These are phyloP conservation scores for Heritiera fomes DNA, from an alignment of 345 rosid genomes.

Conservation along the genomic window DNA sequence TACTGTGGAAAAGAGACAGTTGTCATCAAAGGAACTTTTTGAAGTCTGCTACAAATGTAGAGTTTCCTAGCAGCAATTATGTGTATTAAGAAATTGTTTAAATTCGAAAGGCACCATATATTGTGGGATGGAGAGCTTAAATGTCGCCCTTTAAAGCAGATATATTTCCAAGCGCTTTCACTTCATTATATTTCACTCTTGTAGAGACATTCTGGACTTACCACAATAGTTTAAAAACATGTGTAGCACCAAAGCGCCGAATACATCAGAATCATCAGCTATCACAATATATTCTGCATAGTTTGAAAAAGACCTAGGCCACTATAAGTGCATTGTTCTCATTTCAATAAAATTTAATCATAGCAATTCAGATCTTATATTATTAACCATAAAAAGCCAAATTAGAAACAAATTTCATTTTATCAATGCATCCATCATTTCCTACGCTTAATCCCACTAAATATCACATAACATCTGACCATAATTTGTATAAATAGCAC, in stretches of 20 bases:
- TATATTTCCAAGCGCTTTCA: not conserved
- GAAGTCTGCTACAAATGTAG: not conserved
- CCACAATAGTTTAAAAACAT: not conserved
- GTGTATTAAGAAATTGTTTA: not conserved
- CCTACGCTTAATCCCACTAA: not conserved
- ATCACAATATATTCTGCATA: not conserved
- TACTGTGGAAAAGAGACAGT: not conserved
- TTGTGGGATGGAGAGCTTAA: not conserved
- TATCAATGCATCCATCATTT: not conserved
- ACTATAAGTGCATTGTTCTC: not conserved
- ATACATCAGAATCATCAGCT: not conserved
- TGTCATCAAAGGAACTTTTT: not conserved
- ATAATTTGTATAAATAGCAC: not conserved
- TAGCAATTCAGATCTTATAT: not conserved
- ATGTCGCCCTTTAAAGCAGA: not conserved
- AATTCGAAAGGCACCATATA: not conserved
- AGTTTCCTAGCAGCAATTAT: not conserved
- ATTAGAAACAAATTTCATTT: constrained; percentile 7
- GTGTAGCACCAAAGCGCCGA: not conserved
- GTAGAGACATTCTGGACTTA: not conserved
- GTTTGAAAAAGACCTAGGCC: not conserved
- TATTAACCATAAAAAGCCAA: not conserved
- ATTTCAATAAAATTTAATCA: not conserved
- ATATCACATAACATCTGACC: not conserved
- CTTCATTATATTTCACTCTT: constrained; percentile 1